Percentiles rank a stretch among this genome's conserved stretches.
Evolutionary conservation across 306 rosid genomes (phyloP).

Genomic region (Vigna unguiculata): DNA sequence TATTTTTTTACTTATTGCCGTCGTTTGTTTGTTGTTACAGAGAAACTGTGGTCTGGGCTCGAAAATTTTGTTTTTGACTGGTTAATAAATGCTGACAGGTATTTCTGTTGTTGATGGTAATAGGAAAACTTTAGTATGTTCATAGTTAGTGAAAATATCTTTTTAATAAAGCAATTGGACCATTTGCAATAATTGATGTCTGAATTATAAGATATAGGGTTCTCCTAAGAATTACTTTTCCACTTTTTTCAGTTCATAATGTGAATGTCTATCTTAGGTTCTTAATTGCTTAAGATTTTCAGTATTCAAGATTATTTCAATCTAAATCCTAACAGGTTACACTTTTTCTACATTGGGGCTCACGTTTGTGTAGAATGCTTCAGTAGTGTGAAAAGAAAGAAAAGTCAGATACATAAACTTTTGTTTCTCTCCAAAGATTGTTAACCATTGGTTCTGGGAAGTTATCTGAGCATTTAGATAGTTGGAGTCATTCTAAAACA

Average conservation of each 20-base stretch:
- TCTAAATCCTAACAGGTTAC: conserved; percentile 5
- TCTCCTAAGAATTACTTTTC: conserved; percentile 19
- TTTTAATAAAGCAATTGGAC: conserved; percentile 6
- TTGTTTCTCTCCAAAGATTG: not conserved
- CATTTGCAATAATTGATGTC: conserved; percentile 15
- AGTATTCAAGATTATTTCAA: conserved; percentile 20
- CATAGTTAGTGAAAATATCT: not conserved
- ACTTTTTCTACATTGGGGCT: not conserved
- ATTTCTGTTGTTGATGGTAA: conserved; percentile 40
- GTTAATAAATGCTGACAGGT: conserved; percentile 99
- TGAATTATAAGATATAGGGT: conserved; percentile 12
- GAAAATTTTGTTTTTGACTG: conserved; percentile 99
- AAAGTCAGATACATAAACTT: conserved; percentile 12
- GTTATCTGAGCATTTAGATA: not conserved
- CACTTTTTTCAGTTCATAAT: conserved; percentile 22
- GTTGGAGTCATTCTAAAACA: conserved; percentile 15
- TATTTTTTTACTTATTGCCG: not conserved
- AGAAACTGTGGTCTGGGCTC: conserved; percentile 99
- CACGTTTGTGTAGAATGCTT: conserved; percentile 17
- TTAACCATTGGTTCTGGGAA: conserved; percentile 8
- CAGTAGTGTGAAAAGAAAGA: not conserved
- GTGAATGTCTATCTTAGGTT: not conserved
- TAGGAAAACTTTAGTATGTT: conserved; percentile 11
- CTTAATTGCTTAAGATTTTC: not conserved
- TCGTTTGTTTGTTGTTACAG: conserved; percentile 53